Base-by-base conservation (phyloP, 2,329 filamentous ascomycete genomes). In the Epichloe gansuensis region DNA sequence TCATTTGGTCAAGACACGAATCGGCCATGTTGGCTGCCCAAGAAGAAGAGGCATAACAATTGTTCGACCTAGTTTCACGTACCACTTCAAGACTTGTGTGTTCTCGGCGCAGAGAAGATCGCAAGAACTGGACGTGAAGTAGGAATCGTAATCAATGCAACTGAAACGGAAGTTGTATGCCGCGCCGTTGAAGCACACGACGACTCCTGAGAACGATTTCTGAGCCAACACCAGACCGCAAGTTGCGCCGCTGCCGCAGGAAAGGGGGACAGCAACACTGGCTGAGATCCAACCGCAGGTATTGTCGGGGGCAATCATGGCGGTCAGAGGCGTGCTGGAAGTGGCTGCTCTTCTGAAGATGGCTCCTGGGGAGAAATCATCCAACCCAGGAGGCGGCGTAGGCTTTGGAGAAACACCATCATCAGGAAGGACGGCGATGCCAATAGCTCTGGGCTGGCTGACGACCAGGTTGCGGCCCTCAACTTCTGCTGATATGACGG, bases 271-370 rank as follows among this genome's bases (percentile, higher is more conserved):
- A 21, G 63, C 71, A 12, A 64, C 51, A 31, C 62, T 64, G 35
- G 69, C 74, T 34, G 65, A 66, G 40, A 77, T 61, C 58, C 67
- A 78, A 55, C 75, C 75, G 53, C 75, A 78, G 0, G 71, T 75
- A 54, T 74, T 74, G 58, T 76, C 73, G 1, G 72, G 70, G 11
- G 68, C 74, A 51, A 73, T 59, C 54, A 51, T 47, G 63, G 60
- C 52, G 63, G 64, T 58, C 58, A 65, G 35, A 63, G 36, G 51
- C 41, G 41, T 31, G 17, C 31, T 15, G 4, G 25, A 34, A 15
- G 35, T 21, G 5, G 17, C 4, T 17, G 45, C 49, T 42, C 31
- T 13, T 5, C 38, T 35, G 34, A 44, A 43, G 21, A 53, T 23
- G 34, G 11, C 23, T n/a, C 17, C 12, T 4, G 56, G 60, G 12